These are phyloP conservation scores for Podospora australis DNA, from an alignment of 495 filamentous ascomycete genomes.

Conservation along the genomic window DNA sequence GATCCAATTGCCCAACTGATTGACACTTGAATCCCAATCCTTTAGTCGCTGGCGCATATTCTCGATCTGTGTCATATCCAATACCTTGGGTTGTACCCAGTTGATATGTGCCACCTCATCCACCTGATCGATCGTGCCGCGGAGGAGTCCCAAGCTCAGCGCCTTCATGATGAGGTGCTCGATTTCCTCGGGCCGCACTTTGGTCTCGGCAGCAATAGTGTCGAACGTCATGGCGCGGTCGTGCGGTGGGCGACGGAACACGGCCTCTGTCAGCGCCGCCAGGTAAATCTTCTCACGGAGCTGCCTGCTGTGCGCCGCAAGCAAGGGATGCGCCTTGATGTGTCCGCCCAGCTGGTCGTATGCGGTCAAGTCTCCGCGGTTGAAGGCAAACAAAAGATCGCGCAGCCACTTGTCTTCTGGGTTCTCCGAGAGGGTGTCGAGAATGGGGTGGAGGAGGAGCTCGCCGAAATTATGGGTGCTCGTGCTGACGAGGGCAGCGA, in stretches of 20 bases:
- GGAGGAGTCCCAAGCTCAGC: conserved; percentile 80
- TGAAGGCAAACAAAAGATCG: conserved; percentile 93
- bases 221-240: conserved; percentile 88
- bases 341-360: conserved; percentile 76
- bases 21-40: conserved; percentile 94
- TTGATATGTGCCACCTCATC: conserved; percentile 88
- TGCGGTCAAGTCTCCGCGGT: conserved; percentile 83
- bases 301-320: conserved; percentile 70
- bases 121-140: conserved; percentile 94
- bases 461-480: conserved; percentile 99
- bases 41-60: conserved; percentile 81
- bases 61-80: conserved; percentile 93
- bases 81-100: conserved; percentile 97
- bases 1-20: conserved; percentile 91
- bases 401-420: conserved; percentile 71
- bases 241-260: conserved; percentile 92
- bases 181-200: conserved; percentile 83
- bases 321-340: conserved; percentile 69
- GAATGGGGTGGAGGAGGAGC: conserved; percentile 92
- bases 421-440: conserved; percentile 63
- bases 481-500: conserved; percentile 88
- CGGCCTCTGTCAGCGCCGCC: conserved; percentile 88
- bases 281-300: conserved; percentile 97
- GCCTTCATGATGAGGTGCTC: conserved; percentile 99
- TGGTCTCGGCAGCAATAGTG: conserved; percentile 84